Evolutionary conservation across 805 yeast genomes (phyloP).

Genomic region (Pichia paraexigua): DNA sequence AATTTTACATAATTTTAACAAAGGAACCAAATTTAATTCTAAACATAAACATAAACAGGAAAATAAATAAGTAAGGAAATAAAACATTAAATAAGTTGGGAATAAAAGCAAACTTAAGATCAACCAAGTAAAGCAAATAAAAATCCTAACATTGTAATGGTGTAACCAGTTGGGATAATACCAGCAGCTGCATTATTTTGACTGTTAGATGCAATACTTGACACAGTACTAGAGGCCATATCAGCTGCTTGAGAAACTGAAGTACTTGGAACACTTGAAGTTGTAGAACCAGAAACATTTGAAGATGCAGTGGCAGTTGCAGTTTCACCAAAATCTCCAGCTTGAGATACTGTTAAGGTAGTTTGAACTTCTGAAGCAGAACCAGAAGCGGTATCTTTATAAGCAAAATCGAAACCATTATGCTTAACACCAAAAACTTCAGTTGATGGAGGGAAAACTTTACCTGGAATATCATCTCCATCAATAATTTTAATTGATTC

Average conservation of each 20-base stretch:
- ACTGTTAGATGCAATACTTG: not conserved
- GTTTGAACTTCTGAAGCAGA: not conserved
- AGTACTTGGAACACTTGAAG: not conserved
- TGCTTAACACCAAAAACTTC: not conserved
- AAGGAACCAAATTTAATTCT: not conserved
- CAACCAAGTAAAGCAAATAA: not conserved
- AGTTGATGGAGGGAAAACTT: not conserved
- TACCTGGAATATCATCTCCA: not conserved
- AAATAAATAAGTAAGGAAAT: not conserved
- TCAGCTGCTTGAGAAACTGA: not conserved
- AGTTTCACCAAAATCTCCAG: not conserved
- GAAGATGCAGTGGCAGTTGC: not conserved
- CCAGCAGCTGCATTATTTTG: not conserved
- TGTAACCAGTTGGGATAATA: not conserved
- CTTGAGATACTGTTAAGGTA: not conserved
- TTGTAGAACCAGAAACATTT: not conserved
- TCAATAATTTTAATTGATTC: conserved; percentile 37
- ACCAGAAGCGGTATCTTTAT: not conserved
- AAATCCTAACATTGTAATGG: not conserved
- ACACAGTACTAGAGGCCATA: not conserved
- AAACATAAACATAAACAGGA: not conserved
- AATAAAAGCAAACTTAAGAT: not conserved
- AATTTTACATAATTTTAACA: not conserved
- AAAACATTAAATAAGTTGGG: no score
- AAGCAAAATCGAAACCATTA: not conserved